Evolutionary conservation across 306 rosid species (phyloP).

Genomic region (Citrullus mucosospermus): DNA sequence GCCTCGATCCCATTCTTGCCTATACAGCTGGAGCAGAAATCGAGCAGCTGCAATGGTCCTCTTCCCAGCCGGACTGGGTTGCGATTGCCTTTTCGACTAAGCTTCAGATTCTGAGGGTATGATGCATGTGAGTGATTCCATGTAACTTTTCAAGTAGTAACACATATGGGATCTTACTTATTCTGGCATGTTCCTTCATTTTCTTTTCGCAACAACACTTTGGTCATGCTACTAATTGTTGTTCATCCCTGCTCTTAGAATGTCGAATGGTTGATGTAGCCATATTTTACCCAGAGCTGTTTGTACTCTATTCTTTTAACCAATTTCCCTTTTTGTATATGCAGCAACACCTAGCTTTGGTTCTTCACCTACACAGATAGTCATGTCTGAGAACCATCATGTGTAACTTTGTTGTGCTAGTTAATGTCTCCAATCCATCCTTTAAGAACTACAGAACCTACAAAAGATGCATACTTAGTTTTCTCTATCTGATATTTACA

Average conservation of each 20-base stretch:
- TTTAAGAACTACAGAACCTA: not conserved
- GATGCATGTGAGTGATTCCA: slow-evolving; percentile 13
- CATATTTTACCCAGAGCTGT: not conserved
- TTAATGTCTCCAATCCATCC: not conserved
- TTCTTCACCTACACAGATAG: not conserved
- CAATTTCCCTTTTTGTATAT: not conserved
- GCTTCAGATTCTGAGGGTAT: slow-evolving; percentile 97
- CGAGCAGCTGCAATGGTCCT: slow-evolving; percentile 98
- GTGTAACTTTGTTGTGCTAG: slow-evolving; percentile 1
- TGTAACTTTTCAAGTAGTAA: not conserved
- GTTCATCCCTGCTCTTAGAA: not conserved
- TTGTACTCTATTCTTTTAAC: not conserved
- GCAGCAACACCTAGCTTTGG: slow-evolving; percentile 3
- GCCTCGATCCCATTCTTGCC: slow-evolving; percentile 92
- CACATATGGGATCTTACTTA: not conserved
- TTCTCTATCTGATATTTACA: not conserved
- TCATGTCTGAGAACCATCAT: not conserved
- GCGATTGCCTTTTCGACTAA: slow-evolving; percentile 88
- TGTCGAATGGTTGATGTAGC: not conserved
- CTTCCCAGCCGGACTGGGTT: slow-evolving; percentile 99
- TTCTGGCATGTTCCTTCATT: not conserved
- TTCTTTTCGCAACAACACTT: not conserved
- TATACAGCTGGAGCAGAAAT: slow-evolving; percentile 96
- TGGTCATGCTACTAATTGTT: not conserved
- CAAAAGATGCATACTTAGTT: not conserved